phyloP scores from a whole-genome alignment of 2,329 filamentous ascomycete genomes.

The Microcyclospora pomicola region DNA sequence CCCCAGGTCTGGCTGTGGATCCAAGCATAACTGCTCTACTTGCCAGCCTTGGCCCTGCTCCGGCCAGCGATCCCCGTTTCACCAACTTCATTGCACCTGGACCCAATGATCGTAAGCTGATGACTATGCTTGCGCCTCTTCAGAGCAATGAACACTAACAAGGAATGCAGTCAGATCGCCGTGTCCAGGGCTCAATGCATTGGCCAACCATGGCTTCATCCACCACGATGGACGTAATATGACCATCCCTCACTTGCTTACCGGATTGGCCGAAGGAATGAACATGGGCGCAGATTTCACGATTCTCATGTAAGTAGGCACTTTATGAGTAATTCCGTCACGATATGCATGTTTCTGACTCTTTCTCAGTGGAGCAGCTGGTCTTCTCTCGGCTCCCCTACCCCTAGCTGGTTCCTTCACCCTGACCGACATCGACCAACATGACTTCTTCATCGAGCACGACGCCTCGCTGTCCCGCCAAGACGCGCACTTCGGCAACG shows the following conservation, averaged over 20 bases:
- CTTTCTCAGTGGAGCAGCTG: slow-evolving; percentile 9
- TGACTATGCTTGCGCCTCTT: background rate
- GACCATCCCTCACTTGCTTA: slow-evolving; percentile 13
- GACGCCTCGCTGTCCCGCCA: slow-evolving; percentile 22
- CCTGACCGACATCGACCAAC: slow-evolving; percentile 12
- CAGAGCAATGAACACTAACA: background rate
- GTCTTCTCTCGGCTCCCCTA: slow-evolving; percentile 12
- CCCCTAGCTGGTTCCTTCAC: slow-evolving; percentile 11
- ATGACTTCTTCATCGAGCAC: slow-evolving; percentile 26
- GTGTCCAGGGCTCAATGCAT: slow-evolving; percentile 16
- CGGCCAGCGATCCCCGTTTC: slow-evolving; percentile 14
- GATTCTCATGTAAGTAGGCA: slow-evolving; percentile 6
- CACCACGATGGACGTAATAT: slow-evolving; percentile 13
- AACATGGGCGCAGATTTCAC: slow-evolving; percentile 19
- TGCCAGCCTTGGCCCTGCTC: slow-evolving; percentile 11
- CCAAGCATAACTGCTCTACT: slow-evolving; percentile 5
- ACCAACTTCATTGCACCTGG: slow-evolving; percentile 16
- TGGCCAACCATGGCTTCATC: slow-evolving; percentile 16
- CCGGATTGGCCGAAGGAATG: slow-evolving; percentile 15
- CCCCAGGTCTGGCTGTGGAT: no score
- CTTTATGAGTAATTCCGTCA: no score
- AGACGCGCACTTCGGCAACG: slow-evolving; percentile 23
- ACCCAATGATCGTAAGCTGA: slow-evolving; percentile 8
- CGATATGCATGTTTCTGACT: no score
- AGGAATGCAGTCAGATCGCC: slow-evolving; percentile 12